Evolutionary conservation across 75 land plant species (phyloP), one percentile per base, ranked within the genome.

Genomic region (Picea glauca): DNA sequence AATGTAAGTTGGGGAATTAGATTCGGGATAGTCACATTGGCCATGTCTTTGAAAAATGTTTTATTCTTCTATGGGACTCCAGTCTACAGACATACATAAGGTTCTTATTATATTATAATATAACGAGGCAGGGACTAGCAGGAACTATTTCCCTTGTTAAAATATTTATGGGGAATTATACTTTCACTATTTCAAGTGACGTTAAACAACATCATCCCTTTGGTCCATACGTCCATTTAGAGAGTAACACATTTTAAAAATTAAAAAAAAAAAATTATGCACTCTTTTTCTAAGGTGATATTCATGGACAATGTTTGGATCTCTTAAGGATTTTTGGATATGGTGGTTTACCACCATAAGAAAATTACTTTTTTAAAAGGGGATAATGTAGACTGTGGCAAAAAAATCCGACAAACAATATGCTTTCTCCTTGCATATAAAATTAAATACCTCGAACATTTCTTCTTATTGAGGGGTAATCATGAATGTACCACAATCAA

Each of bases 401-500:
- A 87, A 50, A 87, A 87, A 59, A 87, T 85, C 76, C 33, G 91
- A 78, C 93, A 92, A 81, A 91, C 93, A 38, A 91, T 92, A 46
- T 92, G 93, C 76, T 85, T 91, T 78, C 80, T 91, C 46, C 90
- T 91, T 61, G 88, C 93, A 11, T 91, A 89, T 72, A 91, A 92
- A 72, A 91, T 92, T 54, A 92, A 91, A 56, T 92, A 92, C 76
- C 94, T 93, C 8, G 90, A 91, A 80, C 90, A 90, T 79, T 91
- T 90, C 63, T 91, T 91, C 72, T 84, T 91, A 43, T 74, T 92
- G 12, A 90, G 94, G 74, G 94, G 94, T 62, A 92, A 92, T 78
- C 94, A 92, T 80, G 94, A 92, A 64, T 91, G 94, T 76, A 93
- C 94, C 38, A 91, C 94, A 59, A 91, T 92, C 54, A 92, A 91